Evolutionary conservation across 306 rosid species (phyloP), one percentile per base, ranked within the genome.

Genomic region (Sicyos edulis): DNA sequence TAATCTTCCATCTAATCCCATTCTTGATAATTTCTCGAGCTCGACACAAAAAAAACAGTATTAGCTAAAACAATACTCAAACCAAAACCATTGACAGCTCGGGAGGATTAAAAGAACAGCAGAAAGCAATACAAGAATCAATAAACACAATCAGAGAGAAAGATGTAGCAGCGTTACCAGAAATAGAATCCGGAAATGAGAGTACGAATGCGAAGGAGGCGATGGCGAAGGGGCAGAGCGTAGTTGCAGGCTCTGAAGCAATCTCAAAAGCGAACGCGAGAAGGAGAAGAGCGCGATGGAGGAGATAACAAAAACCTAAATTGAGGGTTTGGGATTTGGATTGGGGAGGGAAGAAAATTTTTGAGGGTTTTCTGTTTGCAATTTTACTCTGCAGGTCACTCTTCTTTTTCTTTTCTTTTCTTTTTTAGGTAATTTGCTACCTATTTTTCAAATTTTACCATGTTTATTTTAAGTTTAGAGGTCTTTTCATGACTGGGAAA

Each of bases 251-350:
- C 4, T 13, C 40, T 14, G 42, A 14, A 29, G 42, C 4, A 13
- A 50, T 7, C 40, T 50, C 22, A 12, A 49, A 4, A 4, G 56
- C 12, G 8, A 24, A 29, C 14, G 56, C 14, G 40, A 14, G 56
- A 47, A 49, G 20, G 22, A 3, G 40, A 32, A 7, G 10, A 17
- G 29, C 21, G 71, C n/a, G 34, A 67, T 10, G 71, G 32, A 64
- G 69, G 53, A 68, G 53, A 49, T 15, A 24, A 69, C 21, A 14
- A 67, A 69, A 69, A 49, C 73, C 73, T 69, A 69, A 69, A 69
- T 50, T 69, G 59, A 52, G 21, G 58, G 73, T 3, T 21, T 61
- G 47, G 29, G 19, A 51, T 7, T 55, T 55, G 22, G 42, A 14
- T 11, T 60, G 58, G 58, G 0, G 10, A 6, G 8, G 56, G 56